A percentile compares a stretch with the other conserved stretches of the same genome.
These are phyloP conservation scores for Inonotus hispidus DNA, from an alignment of 1,284 basidiomycete genomes.

Conservation along the genomic window DNA sequence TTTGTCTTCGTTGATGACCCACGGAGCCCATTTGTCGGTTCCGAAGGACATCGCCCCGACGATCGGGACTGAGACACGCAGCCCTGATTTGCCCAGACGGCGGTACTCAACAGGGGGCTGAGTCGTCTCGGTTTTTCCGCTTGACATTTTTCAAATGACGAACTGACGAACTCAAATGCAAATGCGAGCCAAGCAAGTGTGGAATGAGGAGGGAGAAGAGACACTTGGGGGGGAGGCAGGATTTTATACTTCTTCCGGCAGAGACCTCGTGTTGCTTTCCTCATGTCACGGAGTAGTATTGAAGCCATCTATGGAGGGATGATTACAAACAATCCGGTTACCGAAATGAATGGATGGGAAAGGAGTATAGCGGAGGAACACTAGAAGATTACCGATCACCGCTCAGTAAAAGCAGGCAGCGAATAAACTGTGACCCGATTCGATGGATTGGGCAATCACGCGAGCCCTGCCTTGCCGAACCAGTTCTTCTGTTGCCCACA, in stretches of 20 bases:
- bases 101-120: conserved; percentile 30
- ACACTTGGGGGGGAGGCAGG: too few species aligned
- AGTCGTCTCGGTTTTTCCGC: conserved; percentile 5
- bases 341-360: too few species aligned
- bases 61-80: conserved; percentile 46
- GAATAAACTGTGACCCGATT: not conserved
- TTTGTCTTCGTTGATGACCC: conserved; percentile 43
- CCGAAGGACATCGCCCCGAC: conserved; percentile 48
- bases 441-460: not conserved
- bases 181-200: too few species aligned
- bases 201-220: too few species aligned
- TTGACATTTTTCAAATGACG: not conserved
- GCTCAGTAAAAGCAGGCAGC: not conserved
- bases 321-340: too few species aligned
- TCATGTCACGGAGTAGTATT: too few species aligned
- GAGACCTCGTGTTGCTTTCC: too few species aligned
- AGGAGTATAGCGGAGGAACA: not conserved
- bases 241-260: too few species aligned
- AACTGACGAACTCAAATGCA: too few species aligned
- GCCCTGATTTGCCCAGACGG: conserved; percentile 42
- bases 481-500: conserved; percentile 88
- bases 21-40: conserved; percentile 32
- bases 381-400: not conserved
- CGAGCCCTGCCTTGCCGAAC: conserved; percentile 59
- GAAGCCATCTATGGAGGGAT: too few species aligned